A percentile compares a stretch with the other conserved stretches of the same genome.
Conservation (phyloP, 1,284 basidiomycete species). For the Cutaneotrichosporon arboriforme region DNA sequence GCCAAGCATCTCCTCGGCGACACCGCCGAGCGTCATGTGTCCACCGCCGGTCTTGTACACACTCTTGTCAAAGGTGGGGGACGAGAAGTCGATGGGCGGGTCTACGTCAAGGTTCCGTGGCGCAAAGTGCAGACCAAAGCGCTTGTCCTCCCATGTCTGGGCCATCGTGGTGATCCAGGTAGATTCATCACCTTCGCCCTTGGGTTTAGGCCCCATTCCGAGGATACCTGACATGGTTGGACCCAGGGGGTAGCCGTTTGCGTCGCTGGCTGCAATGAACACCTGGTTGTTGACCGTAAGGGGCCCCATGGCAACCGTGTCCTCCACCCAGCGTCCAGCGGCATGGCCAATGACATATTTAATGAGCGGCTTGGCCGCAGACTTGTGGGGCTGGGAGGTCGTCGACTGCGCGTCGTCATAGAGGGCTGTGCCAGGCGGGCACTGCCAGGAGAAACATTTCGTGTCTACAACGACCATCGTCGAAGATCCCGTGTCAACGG, state of each 20-base stretch:
- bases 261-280: constrained; percentile 49
- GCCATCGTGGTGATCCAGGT: constrained; percentile 60
- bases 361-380: constrained; percentile 51
- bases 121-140: constrained; percentile 76
- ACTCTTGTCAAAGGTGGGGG: constrained; percentile 5
- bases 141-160: constrained; percentile 59
- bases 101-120: constrained; percentile 37
- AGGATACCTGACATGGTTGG: constrained; percentile 49
- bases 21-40: constrained; percentile 58
- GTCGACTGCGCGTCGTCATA: constrained; percentile 34
- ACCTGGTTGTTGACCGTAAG: constrained; percentile 64
- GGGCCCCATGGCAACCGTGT: constrained; percentile 72
- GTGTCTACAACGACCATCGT: constrained; percentile 46
- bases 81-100: background rate
- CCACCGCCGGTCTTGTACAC: constrained; percentile 57
- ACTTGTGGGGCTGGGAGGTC: constrained; percentile 23
- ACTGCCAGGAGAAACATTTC: constrained; percentile 26
- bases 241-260: background rate
- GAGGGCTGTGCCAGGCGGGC: constrained; percentile 14
- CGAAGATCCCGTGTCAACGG: constrained; percentile 53
- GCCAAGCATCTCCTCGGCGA: constrained; percentile 60
- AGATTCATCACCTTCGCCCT: constrained; percentile 47
- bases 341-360: constrained; percentile 74
- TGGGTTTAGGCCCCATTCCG: constrained; percentile 50
- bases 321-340: constrained; percentile 61